Percentiles rank a stretch among this genome's conserved stretches.
Evolutionary conservation across 2,329 filamentous ascomycete genomes (phyloP).

Genomic region (Coniochaeta pulveracea): DNA sequence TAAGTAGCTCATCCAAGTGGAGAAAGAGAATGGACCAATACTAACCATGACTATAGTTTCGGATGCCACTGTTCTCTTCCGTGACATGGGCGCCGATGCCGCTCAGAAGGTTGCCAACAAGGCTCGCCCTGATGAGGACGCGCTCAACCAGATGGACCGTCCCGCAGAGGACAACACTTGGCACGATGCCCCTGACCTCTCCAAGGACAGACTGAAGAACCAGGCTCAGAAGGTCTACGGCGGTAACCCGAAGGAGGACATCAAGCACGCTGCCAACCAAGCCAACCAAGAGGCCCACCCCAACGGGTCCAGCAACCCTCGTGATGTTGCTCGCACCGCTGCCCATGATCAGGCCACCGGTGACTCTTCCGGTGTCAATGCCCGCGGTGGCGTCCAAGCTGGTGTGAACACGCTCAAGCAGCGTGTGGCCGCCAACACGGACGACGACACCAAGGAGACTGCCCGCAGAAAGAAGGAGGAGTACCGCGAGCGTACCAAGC

Average conservation of each 20-base stretch:
- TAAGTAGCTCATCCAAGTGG: conserved; percentile 30
- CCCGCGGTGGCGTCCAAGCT: conserved; percentile 31
- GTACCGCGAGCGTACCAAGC: conserved; percentile 36
- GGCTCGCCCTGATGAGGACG: conserved; percentile 68
- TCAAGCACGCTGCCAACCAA: conserved; percentile 45
- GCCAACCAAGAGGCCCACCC: conserved; percentile 47
- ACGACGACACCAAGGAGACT: conserved; percentile 49
- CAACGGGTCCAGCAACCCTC: conserved; percentile 38
- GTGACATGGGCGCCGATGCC: conserved; percentile 86
- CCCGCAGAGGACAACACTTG: conserved; percentile 86
- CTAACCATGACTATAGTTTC: conserved; percentile 36
- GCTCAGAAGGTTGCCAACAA: conserved; percentile 65
- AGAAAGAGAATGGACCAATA: background rate
- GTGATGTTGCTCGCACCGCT: conserved; percentile 33
- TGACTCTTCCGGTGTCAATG: conserved; percentile 36
- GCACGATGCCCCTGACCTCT: conserved; percentile 76
- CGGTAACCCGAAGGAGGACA: conserved; percentile 43
- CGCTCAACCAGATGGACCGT: conserved; percentile 65
- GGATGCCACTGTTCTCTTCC: conserved; percentile 69
- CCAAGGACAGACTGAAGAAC: conserved; percentile 55
- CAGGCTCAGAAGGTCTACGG: conserved; percentile 55
- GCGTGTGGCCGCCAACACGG: conserved; percentile 49
- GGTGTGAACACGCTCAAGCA: conserved; percentile 36
- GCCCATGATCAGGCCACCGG: conserved; percentile 33
- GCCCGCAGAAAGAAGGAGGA: conserved; percentile 26